Evolutionary conservation across 2,329 filamentous ascomycete species (phyloP).

Genomic region (Penicillium sp.): DNA sequence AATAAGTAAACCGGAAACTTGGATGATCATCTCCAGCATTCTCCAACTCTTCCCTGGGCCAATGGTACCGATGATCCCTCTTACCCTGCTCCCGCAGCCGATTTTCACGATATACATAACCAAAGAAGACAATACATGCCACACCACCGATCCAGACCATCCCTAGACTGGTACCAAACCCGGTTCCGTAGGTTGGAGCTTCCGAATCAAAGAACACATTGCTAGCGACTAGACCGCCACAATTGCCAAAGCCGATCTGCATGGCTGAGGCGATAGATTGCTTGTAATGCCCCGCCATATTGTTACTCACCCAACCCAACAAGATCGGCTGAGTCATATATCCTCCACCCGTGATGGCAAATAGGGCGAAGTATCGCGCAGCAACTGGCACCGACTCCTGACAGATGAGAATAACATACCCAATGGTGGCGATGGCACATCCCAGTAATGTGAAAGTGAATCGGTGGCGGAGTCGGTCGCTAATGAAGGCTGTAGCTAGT

Average conservation of each 20-base stretch:
- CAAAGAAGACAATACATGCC: conserved; percentile 31
- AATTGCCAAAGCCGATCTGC: conserved; percentile 44
- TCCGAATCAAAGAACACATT: conserved; percentile 33
- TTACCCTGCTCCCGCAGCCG: conserved; percentile 32
- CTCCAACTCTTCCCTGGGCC: conserved; percentile 35
- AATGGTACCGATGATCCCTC: conserved; percentile 34
- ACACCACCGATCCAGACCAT: conserved; percentile 37
- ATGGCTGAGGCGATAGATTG: conserved; percentile 53
- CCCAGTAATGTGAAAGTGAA: conserved; percentile 55
- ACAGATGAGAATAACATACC: conserved; percentile 55
- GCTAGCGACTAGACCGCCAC: conserved; percentile 35
- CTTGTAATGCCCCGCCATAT: conserved; percentile 58
- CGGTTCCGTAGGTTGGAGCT: conserved; percentile 28
- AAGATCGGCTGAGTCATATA: conserved; percentile 56
- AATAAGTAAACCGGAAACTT: conserved; percentile 38
- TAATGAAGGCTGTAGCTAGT: conserved; percentile 49
- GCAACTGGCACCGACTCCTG: conserved; percentile 48
- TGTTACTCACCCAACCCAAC: conserved; percentile 58
- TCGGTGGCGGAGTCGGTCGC: conserved; percentile 52
- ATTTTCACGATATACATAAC: conserved; percentile 39
- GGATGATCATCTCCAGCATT: conserved; percentile 43
- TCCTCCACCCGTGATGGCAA: conserved; percentile 53
- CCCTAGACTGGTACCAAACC: conserved; percentile 28
- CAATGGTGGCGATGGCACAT: conserved; percentile 50
- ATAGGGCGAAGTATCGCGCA: conserved; percentile 55